Conservation (phyloP, 1,139 yeast species). For the Geotrichum australiense region DNA sequence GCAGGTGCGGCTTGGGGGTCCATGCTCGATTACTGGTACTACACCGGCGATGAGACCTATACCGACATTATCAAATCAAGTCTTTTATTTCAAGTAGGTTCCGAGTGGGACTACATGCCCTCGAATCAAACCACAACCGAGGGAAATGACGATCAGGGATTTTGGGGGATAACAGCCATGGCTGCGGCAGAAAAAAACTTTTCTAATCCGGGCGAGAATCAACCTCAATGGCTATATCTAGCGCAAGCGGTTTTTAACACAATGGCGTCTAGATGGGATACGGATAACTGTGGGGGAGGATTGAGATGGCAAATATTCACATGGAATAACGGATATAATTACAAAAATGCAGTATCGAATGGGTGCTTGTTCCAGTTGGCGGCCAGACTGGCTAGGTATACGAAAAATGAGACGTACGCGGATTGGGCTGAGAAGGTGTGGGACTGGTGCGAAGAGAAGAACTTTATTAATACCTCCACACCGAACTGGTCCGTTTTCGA, state of each 20-base stretch:
- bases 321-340: constrained; percentile 91
- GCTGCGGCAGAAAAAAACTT: constrained; percentile 78
- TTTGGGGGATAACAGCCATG: constrained; percentile 83
- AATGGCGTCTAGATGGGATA: constrained; percentile 87
- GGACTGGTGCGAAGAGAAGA: constrained; percentile 70
- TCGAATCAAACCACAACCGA: constrained; percentile 67
- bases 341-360: constrained; percentile 83
- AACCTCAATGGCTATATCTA: constrained; percentile 61
- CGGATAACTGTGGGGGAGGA: constrained; percentile 70
- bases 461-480: constrained; percentile 43
- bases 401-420: constrained; percentile 59
- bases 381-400: constrained; percentile 79
- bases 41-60: constrained; percentile 57
- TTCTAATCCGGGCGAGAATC: constrained; percentile 48
- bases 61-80: constrained; percentile 51
- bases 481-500: constrained; percentile 51
- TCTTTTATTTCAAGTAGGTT: constrained; percentile 59
- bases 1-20: constrained; percentile 88
- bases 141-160: constrained; percentile 91
- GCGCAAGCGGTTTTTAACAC: constrained; percentile 83
- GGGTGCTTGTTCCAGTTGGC: constrained; percentile 87
- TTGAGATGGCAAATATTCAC: constrained; percentile 94
- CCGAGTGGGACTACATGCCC: constrained; percentile 64
- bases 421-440: constrained; percentile 76
- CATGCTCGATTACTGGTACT: constrained; percentile 57